phyloP scores from a whole-genome alignment of 1,139 yeast genomes.

The Zhuliangozyma parablackwelliae region DNA sequence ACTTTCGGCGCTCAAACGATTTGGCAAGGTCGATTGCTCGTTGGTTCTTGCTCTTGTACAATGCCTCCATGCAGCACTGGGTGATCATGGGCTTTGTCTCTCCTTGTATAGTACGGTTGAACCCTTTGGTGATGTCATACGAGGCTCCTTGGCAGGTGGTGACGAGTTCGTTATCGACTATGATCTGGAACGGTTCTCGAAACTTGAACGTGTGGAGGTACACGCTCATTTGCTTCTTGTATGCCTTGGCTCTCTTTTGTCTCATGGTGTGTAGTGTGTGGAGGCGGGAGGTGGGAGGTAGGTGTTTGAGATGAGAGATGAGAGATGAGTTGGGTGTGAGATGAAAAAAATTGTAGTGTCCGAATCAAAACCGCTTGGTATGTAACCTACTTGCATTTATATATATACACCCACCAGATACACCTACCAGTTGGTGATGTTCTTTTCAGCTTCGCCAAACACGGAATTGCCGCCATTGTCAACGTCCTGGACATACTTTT shows the following conservation, averaged over 20 bases:
- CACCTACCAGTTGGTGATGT: slow-evolving; percentile 77
- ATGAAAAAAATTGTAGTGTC: too few species aligned
- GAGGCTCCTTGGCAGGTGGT: slow-evolving; percentile 60
- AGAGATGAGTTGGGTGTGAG: not conserved
- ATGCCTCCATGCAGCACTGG: slow-evolving; percentile 88
- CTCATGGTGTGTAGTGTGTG: slow-evolving; percentile 50
- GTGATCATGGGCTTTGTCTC: slow-evolving; percentile 92
- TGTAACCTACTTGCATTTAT: too few species aligned
- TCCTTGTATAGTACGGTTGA: slow-evolving; percentile 76
- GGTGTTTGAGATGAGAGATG: not conserved
- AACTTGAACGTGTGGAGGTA: slow-evolving; percentile 84
- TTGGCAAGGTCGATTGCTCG: slow-evolving; percentile 77
- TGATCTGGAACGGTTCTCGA: slow-evolving; percentile 88
- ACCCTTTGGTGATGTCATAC: slow-evolving; percentile 72
- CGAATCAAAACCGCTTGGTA: too few species aligned
- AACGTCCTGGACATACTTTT: slow-evolving; percentile 29
- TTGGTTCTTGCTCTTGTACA: slow-evolving; percentile 69
- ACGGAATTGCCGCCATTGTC: slow-evolving; percentile 62
- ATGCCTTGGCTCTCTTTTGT: slow-evolving; percentile 91
- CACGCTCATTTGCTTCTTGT: slow-evolving; percentile 86
- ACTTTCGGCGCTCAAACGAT: slow-evolving; percentile 68
- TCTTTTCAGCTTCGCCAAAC: slow-evolving; percentile 91
- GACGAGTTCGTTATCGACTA: slow-evolving; percentile 78
- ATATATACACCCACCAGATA: too few species aligned
- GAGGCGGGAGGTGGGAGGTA: too few species aligned